These are phyloP conservation scores for Pleurotus platypus DNA, from an alignment of 768 basidiomycete genomes.

Conservation along the genomic window DNA sequence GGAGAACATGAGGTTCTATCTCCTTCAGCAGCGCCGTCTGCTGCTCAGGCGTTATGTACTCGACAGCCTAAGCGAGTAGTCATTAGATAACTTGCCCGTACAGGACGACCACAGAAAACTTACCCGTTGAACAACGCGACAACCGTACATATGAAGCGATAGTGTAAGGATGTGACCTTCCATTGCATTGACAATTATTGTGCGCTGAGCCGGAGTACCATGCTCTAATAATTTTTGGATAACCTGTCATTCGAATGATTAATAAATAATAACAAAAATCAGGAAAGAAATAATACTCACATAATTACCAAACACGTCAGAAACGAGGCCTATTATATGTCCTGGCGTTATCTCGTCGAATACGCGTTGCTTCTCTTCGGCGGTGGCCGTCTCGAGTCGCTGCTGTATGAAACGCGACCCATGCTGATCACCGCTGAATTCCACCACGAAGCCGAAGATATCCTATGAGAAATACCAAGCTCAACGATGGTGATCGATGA, in stretches of 20 bases:
- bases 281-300: constrained; percentile 37
- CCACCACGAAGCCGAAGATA: constrained; percentile 78
- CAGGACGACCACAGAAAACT: background rate
- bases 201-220: constrained; percentile 74
- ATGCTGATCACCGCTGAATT: constrained; percentile 93
- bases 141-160: constrained; percentile 93
- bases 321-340: constrained; percentile 72
- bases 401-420: constrained; percentile 98
- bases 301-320: constrained; percentile 96
- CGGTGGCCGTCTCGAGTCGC: constrained; percentile 71
- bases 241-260: constrained; percentile 46
- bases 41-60: constrained; percentile 75
- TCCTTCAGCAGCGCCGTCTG: constrained; percentile 74
- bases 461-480: constrained; percentile 48
- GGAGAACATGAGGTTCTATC: constrained; percentile 75
- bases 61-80: constrained; percentile 64
- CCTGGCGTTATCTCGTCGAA: constrained; percentile 87
- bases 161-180: constrained; percentile 73
- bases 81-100: background rate
- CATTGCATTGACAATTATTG: constrained; percentile 65
- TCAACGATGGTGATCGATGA: background rate
- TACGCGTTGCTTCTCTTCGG: constrained; percentile 73
- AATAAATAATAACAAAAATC: background rate
- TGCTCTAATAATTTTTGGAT: constrained; percentile 93
- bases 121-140: constrained; percentile 93